Base-by-base conservation (phyloP, 768 basidiomycete species). In the Trametes elegans region DNA sequence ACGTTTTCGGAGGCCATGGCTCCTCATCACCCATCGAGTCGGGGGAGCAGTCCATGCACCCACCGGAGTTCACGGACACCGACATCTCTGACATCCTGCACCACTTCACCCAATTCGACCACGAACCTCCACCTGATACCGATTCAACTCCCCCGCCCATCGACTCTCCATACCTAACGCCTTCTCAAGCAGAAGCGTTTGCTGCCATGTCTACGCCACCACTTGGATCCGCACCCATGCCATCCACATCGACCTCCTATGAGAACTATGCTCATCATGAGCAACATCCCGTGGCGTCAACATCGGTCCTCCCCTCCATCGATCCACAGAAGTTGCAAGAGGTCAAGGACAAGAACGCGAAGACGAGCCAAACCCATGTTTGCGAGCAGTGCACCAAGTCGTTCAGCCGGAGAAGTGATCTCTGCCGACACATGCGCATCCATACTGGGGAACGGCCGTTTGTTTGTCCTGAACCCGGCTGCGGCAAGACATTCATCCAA, bases 401-500 rank as follows among this genome's bases (percentile, higher is more conserved):
- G 9, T 94, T 94, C 66, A 87, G 86, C 26, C 82, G 92, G 21
- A 80, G 85, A 55, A 93, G 91, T 65, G 92, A 94, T 66, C 78
- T 94, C 40, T 79, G 83, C 36, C 83, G 92, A 24, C 92, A 95
- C 67, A 88, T 84, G 77, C 83, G 90, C 39, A 93, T 93, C 74
- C 92, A 95, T 64, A 93, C 92, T 0, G 92, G 92, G 16, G 92
- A 94, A 69, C 79, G 92, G 47, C 92, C 92, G 3, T 93, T 89
- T 68, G 74, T 84, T 11, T 94, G 91, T 62, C 74, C 76, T 29
- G 78, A 89, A 62, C 64, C 71, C 26, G 85, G 84, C 26, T 94
- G 92, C 54, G 89, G 90, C 47, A 95, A 94, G 76, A 88, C 88
- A 3, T 95, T 95, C 64, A 93, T 95, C 63, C 92, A 95, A 82